A percentile compares a stretch with the other conserved stretches of the same genome.
Conservation (phyloP, 176 grass and related monocot genomes). For the Sorghum bicolor region DNA sequence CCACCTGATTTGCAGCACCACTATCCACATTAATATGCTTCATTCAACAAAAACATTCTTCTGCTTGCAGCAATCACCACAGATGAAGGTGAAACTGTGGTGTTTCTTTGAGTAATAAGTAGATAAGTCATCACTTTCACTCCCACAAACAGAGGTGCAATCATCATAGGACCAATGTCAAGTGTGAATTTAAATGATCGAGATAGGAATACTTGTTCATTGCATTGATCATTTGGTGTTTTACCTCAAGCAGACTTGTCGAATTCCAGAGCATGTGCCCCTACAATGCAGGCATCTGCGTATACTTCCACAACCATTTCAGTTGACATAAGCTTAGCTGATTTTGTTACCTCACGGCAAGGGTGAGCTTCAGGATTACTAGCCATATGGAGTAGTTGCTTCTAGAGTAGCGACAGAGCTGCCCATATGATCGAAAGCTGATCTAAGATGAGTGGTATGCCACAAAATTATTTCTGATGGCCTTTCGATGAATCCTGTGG, state of each 20-base stretch:
- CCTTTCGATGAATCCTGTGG: not conserved
- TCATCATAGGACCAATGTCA: not conserved
- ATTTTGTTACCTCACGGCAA: too few relatives aligned
- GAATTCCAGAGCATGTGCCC: not conserved
- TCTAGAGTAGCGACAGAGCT: too few relatives aligned
- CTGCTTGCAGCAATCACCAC: slow-evolving; percentile 48
- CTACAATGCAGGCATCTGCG: slow-evolving; percentile 30
- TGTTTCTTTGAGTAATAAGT: slow-evolving; percentile 60
- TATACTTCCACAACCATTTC: slow-evolving; percentile 14
- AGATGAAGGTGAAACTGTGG: slow-evolving; percentile 61
- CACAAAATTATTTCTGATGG: not conserved
- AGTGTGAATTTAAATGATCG: not conserved
- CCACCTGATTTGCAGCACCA: slow-evolving; percentile 22
- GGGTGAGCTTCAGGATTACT: too few relatives aligned
- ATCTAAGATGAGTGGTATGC: not conserved
- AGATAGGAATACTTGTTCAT: too few relatives aligned
- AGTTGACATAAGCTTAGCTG: too few relatives aligned
- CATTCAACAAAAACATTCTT: slow-evolving; percentile 36
- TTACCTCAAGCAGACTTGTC: slow-evolving; percentile 17
- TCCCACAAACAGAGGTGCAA: slow-evolving; percentile 34
- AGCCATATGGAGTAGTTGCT: too few relatives aligned
- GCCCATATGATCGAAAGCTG: too few relatives aligned
- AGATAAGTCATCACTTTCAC: slow-evolving; percentile 25
- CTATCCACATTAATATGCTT: slow-evolving; percentile 28
- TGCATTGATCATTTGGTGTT: too few relatives aligned